Percentiles rank a stretch among this genome's conserved stretches.
phyloP scores from a whole-genome alignment of 257 asterid genomes.

The Buddleja alternifolia region DNA sequence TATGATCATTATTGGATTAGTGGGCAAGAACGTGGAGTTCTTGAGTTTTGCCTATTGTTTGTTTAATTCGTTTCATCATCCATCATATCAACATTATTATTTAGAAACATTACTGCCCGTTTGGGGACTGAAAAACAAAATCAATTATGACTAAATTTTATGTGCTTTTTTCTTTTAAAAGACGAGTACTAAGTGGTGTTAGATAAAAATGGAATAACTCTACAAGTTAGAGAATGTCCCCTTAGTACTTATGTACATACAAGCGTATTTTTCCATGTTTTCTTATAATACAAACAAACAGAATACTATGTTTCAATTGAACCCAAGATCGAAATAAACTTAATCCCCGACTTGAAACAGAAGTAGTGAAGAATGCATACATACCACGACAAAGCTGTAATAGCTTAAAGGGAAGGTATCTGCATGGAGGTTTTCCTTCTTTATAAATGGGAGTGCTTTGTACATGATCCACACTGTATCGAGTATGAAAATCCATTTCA shows the following conservation, averaged over 20 bases:
- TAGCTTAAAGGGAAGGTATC: constrained; percentile 72
- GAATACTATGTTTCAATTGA: not conserved
- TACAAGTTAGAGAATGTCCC: no score
- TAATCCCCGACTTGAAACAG: not conserved
- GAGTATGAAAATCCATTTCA: constrained; percentile 6
- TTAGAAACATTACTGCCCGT: no score
- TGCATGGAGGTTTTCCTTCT: constrained; percentile 63
- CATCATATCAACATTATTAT: no score
- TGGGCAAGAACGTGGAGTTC: no score
- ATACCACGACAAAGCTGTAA: constrained; percentile 61
- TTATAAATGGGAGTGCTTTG: constrained; percentile 80
- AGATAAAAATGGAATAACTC: no score
- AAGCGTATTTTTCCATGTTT: not conserved
- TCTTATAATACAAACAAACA: not conserved
- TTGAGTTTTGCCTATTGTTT: no score
- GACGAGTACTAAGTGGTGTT: no score
- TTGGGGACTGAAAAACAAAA: no score
- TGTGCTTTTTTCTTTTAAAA: no score
- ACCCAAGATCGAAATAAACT: not conserved
- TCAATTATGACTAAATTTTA: no score
- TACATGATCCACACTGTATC: constrained; percentile 91
- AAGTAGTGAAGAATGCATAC: not conserved
- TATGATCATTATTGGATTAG: no score
- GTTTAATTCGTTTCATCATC: no score
- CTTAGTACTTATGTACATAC: not conserved